Conservation (phyloP, 192 early-diverging fungal genomes). For the Linnemannia hyalina region DNA sequence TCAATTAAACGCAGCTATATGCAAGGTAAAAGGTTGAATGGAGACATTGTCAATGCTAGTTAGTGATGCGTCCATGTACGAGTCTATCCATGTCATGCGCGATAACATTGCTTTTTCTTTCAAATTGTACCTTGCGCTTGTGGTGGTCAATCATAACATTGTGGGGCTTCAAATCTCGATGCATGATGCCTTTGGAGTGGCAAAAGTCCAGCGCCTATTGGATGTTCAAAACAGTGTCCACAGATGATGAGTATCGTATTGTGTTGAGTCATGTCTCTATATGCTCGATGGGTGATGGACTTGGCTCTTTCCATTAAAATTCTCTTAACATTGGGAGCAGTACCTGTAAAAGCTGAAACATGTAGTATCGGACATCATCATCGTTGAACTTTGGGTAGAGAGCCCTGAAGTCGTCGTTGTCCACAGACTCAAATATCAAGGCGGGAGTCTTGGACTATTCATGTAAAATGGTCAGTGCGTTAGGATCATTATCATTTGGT, state of each 20-base stretch:
- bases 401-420: slow-evolving; percentile 96
- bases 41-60: neutral
- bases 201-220: slow-evolving; percentile 92
- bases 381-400: slow-evolving; percentile 96
- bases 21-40: too few species aligned
- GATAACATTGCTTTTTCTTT: neutral
- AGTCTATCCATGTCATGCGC: neutral
- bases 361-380: slow-evolving; percentile 96
- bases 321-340: neutral
- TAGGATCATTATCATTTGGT: too few species aligned
- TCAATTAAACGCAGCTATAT: slow-evolving; percentile 91
- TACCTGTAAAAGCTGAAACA: slow-evolving; percentile 94
- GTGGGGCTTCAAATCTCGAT: slow-evolving; percentile 98
- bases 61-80: neutral
- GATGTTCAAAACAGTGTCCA: neutral
- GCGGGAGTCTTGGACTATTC: slow-evolving; percentile 91
- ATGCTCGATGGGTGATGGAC: neutral
- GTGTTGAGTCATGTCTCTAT: neutral
- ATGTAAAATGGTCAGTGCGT: neutral
- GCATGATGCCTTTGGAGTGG: slow-evolving; percentile 98
- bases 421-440: slow-evolving; percentile 95
- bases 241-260: neutral
- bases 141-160: slow-evolving; percentile 99
- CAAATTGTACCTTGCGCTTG: slow-evolving; percentile 73
- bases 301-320: neutral